These are phyloP conservation scores for Fusarium odoratissimum DNA, from an alignment of 2,329 filamentous ascomycete genomes.

Conservation along the genomic window DNA sequence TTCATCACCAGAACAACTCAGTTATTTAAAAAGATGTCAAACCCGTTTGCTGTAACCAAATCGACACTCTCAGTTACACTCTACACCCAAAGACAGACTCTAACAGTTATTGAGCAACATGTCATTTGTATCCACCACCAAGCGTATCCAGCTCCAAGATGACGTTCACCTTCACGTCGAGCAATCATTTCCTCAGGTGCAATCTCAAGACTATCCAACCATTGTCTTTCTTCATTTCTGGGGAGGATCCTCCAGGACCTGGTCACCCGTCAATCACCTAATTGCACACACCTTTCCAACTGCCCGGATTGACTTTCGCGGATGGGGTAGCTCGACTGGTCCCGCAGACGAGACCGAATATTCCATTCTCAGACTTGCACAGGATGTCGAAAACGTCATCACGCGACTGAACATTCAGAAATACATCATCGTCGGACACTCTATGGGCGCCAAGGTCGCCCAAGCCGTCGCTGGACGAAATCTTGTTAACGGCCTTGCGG, in stretches of 20 bases:
- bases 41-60: too few species aligned
- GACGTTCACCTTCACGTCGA: not conserved
- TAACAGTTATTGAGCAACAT: fast-evolving
- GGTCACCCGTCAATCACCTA: not conserved
- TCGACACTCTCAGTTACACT: fast-evolving
- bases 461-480: not conserved
- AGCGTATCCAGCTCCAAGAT: not conserved
- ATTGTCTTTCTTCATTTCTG: not conserved
- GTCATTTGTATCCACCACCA: not conserved
- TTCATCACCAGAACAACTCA: too few species aligned
- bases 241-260: not conserved
- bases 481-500: fast-evolving
- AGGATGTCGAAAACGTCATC: not conserved
- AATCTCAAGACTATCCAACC: fast-evolving
- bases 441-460: not conserved
- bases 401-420: fast-evolving
- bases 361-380: not conserved
- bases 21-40: too few species aligned
- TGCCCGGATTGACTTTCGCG: not conserved
- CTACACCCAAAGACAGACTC: fast-evolving
- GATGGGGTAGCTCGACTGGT: not conserved
- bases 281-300: not conserved
- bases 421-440: not conserved
- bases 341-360: not conserved
- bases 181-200: fast-evolving